Conservation (phyloP, 768 basidiomycete genomes). For the Suillus hirtellus region DNA sequence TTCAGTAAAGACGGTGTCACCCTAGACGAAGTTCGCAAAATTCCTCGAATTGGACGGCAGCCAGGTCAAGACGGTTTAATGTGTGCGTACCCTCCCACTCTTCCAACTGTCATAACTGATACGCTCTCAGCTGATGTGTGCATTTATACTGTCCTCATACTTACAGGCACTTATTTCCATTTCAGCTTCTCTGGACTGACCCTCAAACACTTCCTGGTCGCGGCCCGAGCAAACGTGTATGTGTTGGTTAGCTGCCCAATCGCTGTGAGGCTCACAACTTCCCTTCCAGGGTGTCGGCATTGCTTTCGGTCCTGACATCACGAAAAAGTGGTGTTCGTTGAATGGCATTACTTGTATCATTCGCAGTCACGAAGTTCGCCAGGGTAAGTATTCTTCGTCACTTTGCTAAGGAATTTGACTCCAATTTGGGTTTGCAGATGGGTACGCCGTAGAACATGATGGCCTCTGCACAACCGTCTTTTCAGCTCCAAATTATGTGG, state of each 20-base stretch:
- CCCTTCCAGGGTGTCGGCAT: constrained; percentile 83
- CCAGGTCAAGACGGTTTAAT: constrained; percentile 95
- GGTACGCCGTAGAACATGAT: constrained; percentile 93
- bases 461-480: constrained; percentile 96
- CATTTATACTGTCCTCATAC: constrained; percentile 4
- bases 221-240: constrained; percentile 92
- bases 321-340: constrained; percentile 81
- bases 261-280: constrained; percentile 13
- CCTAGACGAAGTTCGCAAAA: constrained; percentile 87
- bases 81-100: constrained; percentile 54
- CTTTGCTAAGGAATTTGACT: constrained; percentile 12
- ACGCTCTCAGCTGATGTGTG: constrained; percentile 59
- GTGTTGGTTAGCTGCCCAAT: constrained; percentile 27
- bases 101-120: constrained; percentile 14
- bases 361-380: constrained; percentile 95
- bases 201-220: constrained; percentile 87
- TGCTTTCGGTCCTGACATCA: constrained; percentile 94
- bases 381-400: constrained; percentile 49
- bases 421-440: constrained; percentile 47
- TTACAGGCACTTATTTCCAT: constrained; percentile 11
- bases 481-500: constrained; percentile 94
- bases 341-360: constrained; percentile 89
- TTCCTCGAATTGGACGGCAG: constrained; percentile 84
- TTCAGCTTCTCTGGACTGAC: constrained; percentile 91
- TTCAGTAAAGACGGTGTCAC: constrained; percentile 97